Evolutionary conservation across 495 filamentous ascomycete genomes (phyloP).

Genomic region (Xylaria longipes): DNA sequence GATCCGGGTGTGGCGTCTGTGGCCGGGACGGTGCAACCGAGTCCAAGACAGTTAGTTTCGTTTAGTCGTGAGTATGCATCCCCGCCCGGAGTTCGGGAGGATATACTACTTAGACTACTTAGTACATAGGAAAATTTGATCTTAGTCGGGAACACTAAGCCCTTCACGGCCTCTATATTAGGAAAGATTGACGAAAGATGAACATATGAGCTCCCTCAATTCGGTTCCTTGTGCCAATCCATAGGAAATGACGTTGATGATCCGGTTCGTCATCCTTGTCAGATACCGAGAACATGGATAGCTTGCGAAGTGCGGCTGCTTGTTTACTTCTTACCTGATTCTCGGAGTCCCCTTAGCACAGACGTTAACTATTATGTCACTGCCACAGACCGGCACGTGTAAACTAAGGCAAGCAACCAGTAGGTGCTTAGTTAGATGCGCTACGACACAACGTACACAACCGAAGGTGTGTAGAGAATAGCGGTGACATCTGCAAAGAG

Average conservation of each 20-base stretch:
- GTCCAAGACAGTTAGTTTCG: slow-evolving; percentile 10
- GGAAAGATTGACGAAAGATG: slow-evolving; percentile 1
- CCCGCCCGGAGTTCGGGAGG: slow-evolving; percentile 12
- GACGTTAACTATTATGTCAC: slow-evolving; percentile 12
- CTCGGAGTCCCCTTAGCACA: slow-evolving; percentile 18
- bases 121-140: background rate
- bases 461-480: background rate
- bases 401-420: background rate
- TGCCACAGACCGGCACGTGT: background rate
- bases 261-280: background rate
- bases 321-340: slow-evolving; percentile 3
- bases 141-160: background rate
- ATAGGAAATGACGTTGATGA: slow-evolving; percentile 1
- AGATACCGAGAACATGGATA: background rate
- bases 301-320: background rate
- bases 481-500: background rate
- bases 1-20: slow-evolving; percentile 24
- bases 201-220: slow-evolving; percentile 2
- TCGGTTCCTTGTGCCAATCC: background rate
- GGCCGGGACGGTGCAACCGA: slow-evolving; percentile 22
- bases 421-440: slow-evolving; percentile 8
- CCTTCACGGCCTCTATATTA: background rate
- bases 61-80: background rate
- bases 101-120: too few relatives aligned
- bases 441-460: background rate